Conservation (phyloP, 768 basidiomycete genomes). For the Pisolithus sp. region DNA sequence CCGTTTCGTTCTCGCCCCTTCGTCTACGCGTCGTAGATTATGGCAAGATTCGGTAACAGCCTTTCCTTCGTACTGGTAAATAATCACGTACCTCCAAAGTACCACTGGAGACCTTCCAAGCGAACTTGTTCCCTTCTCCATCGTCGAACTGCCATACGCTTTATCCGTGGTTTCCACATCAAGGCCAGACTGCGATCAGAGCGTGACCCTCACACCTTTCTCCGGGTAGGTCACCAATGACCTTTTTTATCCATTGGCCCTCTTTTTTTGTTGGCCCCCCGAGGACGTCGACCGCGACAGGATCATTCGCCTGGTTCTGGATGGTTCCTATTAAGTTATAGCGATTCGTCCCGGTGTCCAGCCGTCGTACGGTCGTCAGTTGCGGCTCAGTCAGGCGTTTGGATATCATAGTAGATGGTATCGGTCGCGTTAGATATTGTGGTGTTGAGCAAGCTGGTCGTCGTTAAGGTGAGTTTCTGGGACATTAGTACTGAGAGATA, state of each 20-base stretch:
- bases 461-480: constrained; percentile 33
- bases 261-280: constrained; percentile 20
- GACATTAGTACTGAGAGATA: constrained; percentile 12
- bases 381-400: constrained; percentile 33
- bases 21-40: constrained; percentile 24
- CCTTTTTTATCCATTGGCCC: constrained; percentile 26
- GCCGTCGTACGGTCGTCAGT: constrained; percentile 29
- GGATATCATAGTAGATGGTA: constrained; percentile 34
- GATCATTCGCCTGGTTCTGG: constrained; percentile 25
- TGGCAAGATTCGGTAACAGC: background rate
- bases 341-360: constrained; percentile 23
- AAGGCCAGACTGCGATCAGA: background rate
- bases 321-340: constrained; percentile 29
- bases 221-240: constrained; percentile 9
- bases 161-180: background rate
- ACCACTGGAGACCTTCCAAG: constrained; percentile 11
- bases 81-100: constrained; percentile 8
- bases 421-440: constrained; percentile 33
- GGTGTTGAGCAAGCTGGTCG: constrained; percentile 31
- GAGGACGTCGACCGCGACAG: constrained; percentile 25
- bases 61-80: background rate
- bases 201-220: constrained; percentile 6
- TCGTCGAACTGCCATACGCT: constrained; percentile 20
- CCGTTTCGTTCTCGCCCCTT: constrained; percentile 17
- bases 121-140: constrained; percentile 16